These are phyloP conservation scores for Cyclospora cayetanensis DNA, from an alignment of 169 alveolate genomes.

Conservation along the genomic window DNA sequence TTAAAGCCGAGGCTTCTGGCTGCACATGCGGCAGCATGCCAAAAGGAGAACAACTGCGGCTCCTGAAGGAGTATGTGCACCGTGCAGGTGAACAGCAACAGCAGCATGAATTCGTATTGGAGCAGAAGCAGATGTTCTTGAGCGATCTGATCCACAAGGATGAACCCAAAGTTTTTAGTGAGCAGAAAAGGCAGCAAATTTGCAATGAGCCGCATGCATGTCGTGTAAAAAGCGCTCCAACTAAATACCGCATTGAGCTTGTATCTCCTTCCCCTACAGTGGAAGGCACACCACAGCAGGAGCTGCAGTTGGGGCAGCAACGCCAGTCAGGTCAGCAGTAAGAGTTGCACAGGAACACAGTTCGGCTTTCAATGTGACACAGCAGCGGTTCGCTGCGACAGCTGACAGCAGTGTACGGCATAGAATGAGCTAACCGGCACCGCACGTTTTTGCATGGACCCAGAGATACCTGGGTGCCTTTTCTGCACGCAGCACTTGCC, in stretches of 20 bases:
- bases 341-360: neutral
- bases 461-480: too few species aligned
- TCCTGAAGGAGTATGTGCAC: slow-evolving; percentile 22
- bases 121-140: neutral
- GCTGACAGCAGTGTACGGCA: too few species aligned
- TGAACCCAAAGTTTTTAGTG: neutral
- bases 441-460: too few species aligned
- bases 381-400: too few species aligned
- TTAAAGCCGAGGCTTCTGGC: neutral
- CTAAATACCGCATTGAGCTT: neutral
- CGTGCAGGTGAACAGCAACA: slow-evolving; percentile 53
- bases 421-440: too few species aligned
- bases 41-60: slow-evolving; percentile 16
- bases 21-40: slow-evolving; percentile 17
- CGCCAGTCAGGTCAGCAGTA: neutral
- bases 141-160: neutral
- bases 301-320: neutral
- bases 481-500: too few species aligned
- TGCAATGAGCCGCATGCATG: neutral
- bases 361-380: neutral
- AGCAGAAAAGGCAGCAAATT: neutral
- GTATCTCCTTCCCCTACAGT: neutral
- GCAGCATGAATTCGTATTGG: slow-evolving; percentile 18
- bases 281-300: neutral
- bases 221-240: neutral